Evolutionary conservation across 495 filamentous ascomycete species (phyloP), one percentile per base, ranked within the genome.

Genomic region (Neurospora sp.): DNA sequence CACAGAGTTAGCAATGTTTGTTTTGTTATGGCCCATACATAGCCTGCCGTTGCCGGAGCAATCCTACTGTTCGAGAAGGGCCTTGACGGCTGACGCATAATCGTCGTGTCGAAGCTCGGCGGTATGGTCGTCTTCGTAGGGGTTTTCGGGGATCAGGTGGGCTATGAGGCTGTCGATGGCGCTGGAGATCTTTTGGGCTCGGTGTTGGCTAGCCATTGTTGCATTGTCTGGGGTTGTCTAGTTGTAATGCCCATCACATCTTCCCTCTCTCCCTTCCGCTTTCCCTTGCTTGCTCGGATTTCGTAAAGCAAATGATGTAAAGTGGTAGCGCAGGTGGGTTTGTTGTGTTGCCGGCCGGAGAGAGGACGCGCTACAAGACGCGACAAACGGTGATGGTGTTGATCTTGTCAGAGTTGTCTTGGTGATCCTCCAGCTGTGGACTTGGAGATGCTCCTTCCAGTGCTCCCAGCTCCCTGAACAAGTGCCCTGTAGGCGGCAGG

Each of bases 141-240:
- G 82, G 72, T 85, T 81, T 71, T 81, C 75, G 73, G 86, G 86
- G 70, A 88, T 78, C 70, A 90, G 75, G 44, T 86, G 85, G 39
- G 82, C 81, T 72, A 90, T 86, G 79, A 90, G 82, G 75, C 84
- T 85, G 79, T 88, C 84, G 79, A 90, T 84, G 71, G 87, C 87
- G 71, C 80, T 85, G 68, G 81, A 81, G 73, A 87, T 79, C 75
- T 85, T 81, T 73, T 84, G 82, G 74, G 74, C 80, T 73, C 80
- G 80, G 71, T 83, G 77, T 68, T 78, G 53, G 53, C 53, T 77
- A 77, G 83, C 77, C 83, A 85, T 86, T 74, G 75, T 77, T 77
- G 81, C 81, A 83, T 84, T 74, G 75, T 81, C 53, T 65, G 53
- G 27, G 22, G 53, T 14, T 65, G 53, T 31, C 27, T 31, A 65